These are phyloP conservation scores for Mediolabrus comicus DNA, from an alignment of 108 stramenopile genomes.

Conservation along the genomic window DNA sequence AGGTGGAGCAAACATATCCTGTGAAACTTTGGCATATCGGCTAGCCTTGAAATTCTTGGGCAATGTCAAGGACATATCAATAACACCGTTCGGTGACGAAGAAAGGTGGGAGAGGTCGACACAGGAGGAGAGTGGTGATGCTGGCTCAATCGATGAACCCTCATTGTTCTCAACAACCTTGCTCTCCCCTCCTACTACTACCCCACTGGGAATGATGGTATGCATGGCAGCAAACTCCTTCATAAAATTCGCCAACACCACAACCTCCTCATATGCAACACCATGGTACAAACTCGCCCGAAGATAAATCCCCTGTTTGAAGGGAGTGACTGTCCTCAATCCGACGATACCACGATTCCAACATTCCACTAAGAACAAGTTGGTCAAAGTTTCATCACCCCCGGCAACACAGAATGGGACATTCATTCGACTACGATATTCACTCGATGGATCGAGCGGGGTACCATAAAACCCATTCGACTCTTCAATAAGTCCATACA, in stretches of 20 bases:
- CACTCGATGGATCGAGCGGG: conserved; percentile 12
- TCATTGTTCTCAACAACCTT: neutral
- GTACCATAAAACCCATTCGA: conserved; percentile 39
- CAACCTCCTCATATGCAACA: conserved; percentile 29
- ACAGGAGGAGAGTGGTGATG: neutral
- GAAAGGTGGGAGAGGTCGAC: neutral
- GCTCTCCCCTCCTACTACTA: neutral
- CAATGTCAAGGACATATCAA: conserved; percentile 3
- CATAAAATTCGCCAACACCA: conserved; percentile 25
- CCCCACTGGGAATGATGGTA: neutral
- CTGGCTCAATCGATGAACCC: neutral
- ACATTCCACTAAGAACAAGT: conserved; percentile 39
- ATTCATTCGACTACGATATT: conserved; percentile 37
- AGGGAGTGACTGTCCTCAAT: conserved; percentile 40
- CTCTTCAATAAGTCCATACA: conserved; percentile 40
- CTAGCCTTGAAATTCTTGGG: conserved; percentile 19
- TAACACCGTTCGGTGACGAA: conserved; percentile 4
- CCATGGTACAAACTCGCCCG: conserved; percentile 51
- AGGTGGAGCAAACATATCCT: conserved; percentile 22
- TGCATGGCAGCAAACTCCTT: conserved; percentile 24
- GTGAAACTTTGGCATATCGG: neutral
- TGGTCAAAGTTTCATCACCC: conserved; percentile 28
- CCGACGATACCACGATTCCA: conserved; percentile 46
- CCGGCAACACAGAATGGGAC: conserved; percentile 36
- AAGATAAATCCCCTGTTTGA: conserved; percentile 29